Conservation (phyloP, 2,329 filamentous ascomycete species). For the Didymella keratinophila region DNA sequence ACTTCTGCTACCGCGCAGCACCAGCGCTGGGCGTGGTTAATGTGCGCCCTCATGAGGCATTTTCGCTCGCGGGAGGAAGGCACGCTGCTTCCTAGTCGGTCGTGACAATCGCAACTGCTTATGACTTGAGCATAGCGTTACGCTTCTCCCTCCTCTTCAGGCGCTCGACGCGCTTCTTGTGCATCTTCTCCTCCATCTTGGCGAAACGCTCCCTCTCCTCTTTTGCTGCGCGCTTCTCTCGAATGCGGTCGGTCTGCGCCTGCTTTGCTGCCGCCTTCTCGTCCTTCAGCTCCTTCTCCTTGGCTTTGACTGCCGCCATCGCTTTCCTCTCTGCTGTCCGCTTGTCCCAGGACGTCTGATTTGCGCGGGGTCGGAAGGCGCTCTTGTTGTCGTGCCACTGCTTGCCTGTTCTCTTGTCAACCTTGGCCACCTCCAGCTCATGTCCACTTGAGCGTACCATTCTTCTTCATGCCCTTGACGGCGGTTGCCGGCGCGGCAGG, state of each 20-base stretch:
- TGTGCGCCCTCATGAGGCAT: neutral
- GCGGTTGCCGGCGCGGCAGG: constrained; percentile 48
- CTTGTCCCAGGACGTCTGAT: constrained; percentile 80
- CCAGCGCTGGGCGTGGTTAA: neutral
- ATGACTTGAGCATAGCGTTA: constrained; percentile 73
- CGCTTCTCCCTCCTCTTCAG: constrained; percentile 96
- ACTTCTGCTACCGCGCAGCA: neutral
- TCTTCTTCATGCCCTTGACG: constrained; percentile 75
- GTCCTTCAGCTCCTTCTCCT: constrained; percentile 91
- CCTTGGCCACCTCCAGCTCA: neutral
- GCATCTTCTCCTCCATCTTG: constrained; percentile 97
- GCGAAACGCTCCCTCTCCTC: constrained; percentile 92
- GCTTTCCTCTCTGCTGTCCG: constrained; percentile 74
- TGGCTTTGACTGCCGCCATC: constrained; percentile 81
- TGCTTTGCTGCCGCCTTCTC: constrained; percentile 79
- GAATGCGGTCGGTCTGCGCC: constrained; percentile 80
- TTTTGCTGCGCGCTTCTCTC: constrained; percentile 85
- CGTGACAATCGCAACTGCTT: neutral
- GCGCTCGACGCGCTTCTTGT: constrained; percentile 90
- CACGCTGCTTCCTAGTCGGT: neutral
- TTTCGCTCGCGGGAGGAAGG: neutral
- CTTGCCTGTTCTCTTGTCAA: constrained; percentile 70
- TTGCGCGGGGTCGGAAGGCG: constrained; percentile 82
- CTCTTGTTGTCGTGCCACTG: constrained; percentile 88
- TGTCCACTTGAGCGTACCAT: constrained; percentile 64